phyloP scores from a whole-genome alignment of 2,329 filamentous ascomycete genomes.

The Stagonosporopsis rhizophila region DNA sequence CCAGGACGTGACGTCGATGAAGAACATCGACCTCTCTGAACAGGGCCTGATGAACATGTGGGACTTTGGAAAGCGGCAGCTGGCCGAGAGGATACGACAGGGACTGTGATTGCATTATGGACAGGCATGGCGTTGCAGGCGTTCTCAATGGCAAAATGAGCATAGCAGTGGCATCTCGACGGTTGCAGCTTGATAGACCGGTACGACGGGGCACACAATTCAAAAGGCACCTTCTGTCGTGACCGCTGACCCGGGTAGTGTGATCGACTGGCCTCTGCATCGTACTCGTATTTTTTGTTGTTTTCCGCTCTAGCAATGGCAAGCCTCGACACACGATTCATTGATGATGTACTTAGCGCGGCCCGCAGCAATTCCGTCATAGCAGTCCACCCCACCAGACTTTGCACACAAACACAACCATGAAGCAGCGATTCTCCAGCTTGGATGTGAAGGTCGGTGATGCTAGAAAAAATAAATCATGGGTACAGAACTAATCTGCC shows the following conservation, averaged over 20 bases:
- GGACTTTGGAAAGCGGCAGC: conserved; percentile 89
- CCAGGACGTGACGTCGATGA: conserved; percentile 85
- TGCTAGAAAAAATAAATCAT: background rate
- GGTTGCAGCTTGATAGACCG: conserved; percentile 18
- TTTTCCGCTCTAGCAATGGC: background rate
- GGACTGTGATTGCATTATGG: conserved; percentile 53
- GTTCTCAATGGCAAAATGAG: conserved; percentile 29
- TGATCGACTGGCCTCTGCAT: background rate
- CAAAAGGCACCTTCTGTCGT: conserved; percentile 12
- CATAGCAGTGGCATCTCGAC: conserved; percentile 26
- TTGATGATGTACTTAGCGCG: conserved; percentile 3
- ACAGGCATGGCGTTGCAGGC: conserved; percentile 43
- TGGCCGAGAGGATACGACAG: conserved; percentile 89
- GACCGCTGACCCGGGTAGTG: conserved; percentile 10
- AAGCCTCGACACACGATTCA: background rate
- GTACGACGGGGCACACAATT: conserved; percentile 14
- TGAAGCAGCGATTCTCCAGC: conserved; percentile 85
- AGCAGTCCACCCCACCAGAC: conserved; percentile 38
- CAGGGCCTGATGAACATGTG: conserved; percentile 94
- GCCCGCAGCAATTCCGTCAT: conserved; percentile 38
- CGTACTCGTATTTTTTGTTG: background rate
- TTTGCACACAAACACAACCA: conserved; percentile 52
- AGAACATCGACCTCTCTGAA: conserved; percentile 94
- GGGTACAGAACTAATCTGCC: conserved; percentile 17
- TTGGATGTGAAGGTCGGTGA: conserved; percentile 71